These are phyloP conservation scores for Telopea speciosissima DNA, from an alignment of 177 flowering plant genomes.

Conservation along the genomic window DNA sequence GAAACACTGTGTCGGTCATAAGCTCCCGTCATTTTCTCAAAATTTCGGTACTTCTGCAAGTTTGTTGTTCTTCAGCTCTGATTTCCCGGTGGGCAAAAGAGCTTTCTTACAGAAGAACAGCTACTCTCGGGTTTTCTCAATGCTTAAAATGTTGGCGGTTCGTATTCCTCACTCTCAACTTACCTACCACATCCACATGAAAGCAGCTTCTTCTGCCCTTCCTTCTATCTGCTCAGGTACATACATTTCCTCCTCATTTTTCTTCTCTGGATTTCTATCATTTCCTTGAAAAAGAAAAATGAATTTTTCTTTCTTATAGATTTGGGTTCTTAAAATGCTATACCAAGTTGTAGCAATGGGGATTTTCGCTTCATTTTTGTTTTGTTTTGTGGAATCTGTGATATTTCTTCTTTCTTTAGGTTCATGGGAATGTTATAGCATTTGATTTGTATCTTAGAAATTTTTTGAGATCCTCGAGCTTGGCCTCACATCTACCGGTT, in stretches of 20 bases:
- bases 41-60: neutral
- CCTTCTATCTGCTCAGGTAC: neutral
- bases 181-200: neutral
- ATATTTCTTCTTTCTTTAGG: neutral
- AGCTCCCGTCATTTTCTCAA: neutral
- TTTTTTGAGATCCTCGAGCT: neutral
- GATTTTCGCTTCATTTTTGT: neutral
- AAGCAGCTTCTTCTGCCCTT: neutral
- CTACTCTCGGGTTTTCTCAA: neutral
- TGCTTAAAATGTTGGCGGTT: neutral
- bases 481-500: neutral
- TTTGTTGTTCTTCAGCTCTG: neutral
- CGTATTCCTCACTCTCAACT: neutral
- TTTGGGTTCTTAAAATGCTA: neutral
- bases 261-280: neutral
- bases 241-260: neutral
- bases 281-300: neutral
- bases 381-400: neutral
- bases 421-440: neutral
- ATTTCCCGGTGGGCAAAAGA: neutral
- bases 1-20: too few species aligned
- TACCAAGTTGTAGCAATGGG: neutral
- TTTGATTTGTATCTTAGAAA: neutral
- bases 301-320: neutral
- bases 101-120: neutral